phyloP scores from a whole-genome alignment of 345 rosid genomes.

The Tarenaya hassleriana region DNA sequence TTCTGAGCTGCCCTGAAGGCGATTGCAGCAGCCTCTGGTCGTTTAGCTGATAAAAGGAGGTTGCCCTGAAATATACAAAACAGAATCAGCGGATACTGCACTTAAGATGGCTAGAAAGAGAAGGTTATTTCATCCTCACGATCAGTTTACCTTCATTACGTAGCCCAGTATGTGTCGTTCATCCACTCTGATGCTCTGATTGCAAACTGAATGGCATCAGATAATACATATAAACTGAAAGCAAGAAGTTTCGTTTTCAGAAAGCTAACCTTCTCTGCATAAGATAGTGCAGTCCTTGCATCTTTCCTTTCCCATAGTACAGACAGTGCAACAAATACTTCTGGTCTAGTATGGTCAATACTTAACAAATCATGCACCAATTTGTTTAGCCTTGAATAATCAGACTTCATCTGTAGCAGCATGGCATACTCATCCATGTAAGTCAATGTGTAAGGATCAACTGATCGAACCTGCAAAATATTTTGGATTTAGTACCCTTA shows the following conservation, averaged over 20 bases:
- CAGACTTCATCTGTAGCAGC: slow-evolving; percentile 83
- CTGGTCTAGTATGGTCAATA: slow-evolving; percentile 83
- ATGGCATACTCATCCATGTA: slow-evolving; percentile 98
- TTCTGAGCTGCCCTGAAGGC: slow-evolving; percentile 96
- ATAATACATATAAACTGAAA: slow-evolving; percentile 14
- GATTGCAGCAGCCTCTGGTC: slow-evolving; percentile 79
- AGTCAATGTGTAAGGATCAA: slow-evolving; percentile 77
- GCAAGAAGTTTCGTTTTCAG: slow-evolving; percentile 6
- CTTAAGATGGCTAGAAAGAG: no score
- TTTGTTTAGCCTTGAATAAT: slow-evolving; percentile 71
- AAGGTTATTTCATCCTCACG: no score
- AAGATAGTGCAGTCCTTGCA: slow-evolving; percentile 73
- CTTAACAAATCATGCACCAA: slow-evolving; percentile 84
- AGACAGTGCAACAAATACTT: slow-evolving; percentile 82
- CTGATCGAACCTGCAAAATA: slow-evolving; percentile 70
- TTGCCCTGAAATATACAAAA: slow-evolving; percentile 52
- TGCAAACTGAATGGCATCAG: slow-evolving; percentile 24
- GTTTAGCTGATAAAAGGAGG: slow-evolving; percentile 65
- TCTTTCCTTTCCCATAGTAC: slow-evolving; percentile 87
- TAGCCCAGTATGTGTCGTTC: slow-evolving; percentile 91
- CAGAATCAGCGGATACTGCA: neutral
- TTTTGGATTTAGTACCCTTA: slow-evolving; percentile 9
- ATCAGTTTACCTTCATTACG: slow-evolving; percentile 92
- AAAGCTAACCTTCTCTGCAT: slow-evolving; percentile 87
- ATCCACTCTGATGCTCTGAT: slow-evolving; percentile 84